Conservation (phyloP, 345 rosid genomes). For the Salix udensis region DNA sequence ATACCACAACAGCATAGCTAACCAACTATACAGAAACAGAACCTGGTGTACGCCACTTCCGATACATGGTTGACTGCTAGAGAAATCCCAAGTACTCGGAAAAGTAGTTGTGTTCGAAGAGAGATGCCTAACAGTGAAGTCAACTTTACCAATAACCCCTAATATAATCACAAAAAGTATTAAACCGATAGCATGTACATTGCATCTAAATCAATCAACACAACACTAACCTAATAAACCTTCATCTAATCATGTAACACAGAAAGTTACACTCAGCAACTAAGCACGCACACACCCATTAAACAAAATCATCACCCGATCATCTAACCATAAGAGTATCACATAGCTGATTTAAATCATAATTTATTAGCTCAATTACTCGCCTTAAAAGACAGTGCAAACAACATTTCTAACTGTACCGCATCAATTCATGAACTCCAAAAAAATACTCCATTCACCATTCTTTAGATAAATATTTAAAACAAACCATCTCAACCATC, state of each 20-base stretch:
- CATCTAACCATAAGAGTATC: not conserved
- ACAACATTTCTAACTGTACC: not conserved
- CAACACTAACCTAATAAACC: not conserved
- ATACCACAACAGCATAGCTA: not conserved
- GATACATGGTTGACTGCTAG: conserved; percentile 62
- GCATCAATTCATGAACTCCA: not conserved
- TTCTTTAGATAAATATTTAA: not conserved
- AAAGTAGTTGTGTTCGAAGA: conserved; percentile 69
- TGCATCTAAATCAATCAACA: not conserved
- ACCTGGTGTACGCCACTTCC: conserved; percentile 67
- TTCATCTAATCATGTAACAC: not conserved
- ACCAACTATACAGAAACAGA: conserved; percentile 8
- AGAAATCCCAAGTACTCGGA: conserved; percentile 63
- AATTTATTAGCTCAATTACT: not conserved
- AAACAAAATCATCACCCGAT: not conserved
- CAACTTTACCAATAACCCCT: conserved; percentile 96
- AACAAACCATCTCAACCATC: not conserved
- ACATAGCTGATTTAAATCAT: not conserved
- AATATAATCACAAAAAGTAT: conserved; percentile 18
- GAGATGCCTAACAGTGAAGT: conserved; percentile 91
- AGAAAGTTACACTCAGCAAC: not conserved
- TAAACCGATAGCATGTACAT: conserved; percentile 3
- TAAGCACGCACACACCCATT: not conserved
- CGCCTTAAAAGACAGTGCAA: not conserved
- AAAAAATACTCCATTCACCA: not conserved